Base-by-base conservation (phyloP, 257 asterid genomes). In the Paraleonurus japonicus region DNA sequence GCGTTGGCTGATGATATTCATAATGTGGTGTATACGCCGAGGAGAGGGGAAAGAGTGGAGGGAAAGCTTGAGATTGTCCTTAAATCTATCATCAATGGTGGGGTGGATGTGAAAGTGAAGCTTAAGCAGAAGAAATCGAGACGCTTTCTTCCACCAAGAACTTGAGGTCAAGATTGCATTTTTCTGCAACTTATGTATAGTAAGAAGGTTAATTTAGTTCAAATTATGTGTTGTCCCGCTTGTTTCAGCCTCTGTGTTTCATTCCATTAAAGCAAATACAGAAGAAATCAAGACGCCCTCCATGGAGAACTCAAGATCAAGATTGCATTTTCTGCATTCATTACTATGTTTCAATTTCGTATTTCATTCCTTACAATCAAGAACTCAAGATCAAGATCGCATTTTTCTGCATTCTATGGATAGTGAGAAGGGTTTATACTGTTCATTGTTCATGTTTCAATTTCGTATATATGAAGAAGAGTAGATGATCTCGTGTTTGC, bases 1-100 rank as follows among this genome's bases (percentile, higher is more conserved):
- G 92, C 96, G 9, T 75, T 90, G 88, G 95, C 79, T 12, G 98
- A 93, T 71, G 97, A 89, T 76, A 90, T 90, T 20, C 88, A 90
- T 76, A 93, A 88, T 26, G 82, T 82, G 39, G 85, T 87, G 16
- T 93, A 86, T 65, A 93, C 94, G 0, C 97, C 97, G 4, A 81
- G 97, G 70, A 85, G 77, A 41, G 92, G 87, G 66, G 98, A 89
- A 7, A 83, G 75, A 79, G 30, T 90, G 81, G 94, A 84, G 70
- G 94, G 95, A 48, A 90, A 89, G 84, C 80, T 88, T 75, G 82
- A 79, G 80, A 78, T 89, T 74, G 92, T 93, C 27, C 88, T 90
- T n/a, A 75, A 84, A 58, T 75, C 96, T 43, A 76, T 93, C 48
- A 69, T 77, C 57, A 79, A 79, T 73, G 87, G 87, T 20, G 96